Conservation (phyloP, 768 basidiomycete genomes). For the Suillus weaverae region DNA sequence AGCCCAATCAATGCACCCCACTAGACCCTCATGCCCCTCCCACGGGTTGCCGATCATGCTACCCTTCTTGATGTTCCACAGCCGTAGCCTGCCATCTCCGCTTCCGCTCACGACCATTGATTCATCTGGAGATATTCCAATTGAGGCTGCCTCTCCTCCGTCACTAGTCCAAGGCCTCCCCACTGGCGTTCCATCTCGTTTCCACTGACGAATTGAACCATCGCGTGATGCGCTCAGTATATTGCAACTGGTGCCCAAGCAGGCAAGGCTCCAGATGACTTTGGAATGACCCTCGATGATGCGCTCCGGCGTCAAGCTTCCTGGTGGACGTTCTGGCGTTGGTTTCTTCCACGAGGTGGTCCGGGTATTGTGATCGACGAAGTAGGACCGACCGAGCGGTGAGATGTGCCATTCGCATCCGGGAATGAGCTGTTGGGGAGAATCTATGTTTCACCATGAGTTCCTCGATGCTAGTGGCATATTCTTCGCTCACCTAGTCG, state of each 20-base stretch:
- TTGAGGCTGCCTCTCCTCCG: background rate
- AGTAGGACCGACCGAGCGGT: background rate
- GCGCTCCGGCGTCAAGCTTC: background rate
- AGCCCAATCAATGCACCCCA: slow-evolving; percentile 14
- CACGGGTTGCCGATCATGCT: background rate
- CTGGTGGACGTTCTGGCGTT: background rate
- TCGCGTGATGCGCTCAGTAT: background rate
- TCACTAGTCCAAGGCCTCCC: background rate
- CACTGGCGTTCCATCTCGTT: background rate
- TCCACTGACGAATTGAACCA: slow-evolving; percentile 1
- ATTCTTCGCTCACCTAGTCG: too few species aligned
- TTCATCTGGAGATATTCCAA: background rate
- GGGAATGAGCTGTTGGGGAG: background rate
- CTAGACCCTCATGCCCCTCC: background rate
- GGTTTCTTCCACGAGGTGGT: background rate
- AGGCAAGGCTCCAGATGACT: background rate
- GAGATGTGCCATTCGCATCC: background rate
- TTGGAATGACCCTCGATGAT: background rate
- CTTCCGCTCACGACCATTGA: background rate
- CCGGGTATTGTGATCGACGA: background rate
- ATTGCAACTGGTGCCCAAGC: background rate
- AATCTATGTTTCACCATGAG: background rate
- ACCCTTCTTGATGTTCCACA: background rate
- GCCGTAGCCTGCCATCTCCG: background rate
- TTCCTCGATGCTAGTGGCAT: too few species aligned